Conservation (phyloP, 768 basidiomycete species). For the Agaricus blazei region DNA sequence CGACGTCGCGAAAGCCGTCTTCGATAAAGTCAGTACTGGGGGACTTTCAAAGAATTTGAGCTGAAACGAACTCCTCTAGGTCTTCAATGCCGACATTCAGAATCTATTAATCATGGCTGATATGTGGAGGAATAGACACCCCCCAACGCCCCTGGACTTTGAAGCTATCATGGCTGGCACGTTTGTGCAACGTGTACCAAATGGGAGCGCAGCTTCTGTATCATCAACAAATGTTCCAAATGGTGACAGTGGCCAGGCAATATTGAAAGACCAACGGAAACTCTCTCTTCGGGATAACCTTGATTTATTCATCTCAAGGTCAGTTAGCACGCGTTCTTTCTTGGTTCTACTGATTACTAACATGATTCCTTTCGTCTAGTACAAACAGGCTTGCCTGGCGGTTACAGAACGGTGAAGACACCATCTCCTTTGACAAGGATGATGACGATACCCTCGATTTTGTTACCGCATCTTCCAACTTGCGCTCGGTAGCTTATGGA, state of each 20-base stretch:
- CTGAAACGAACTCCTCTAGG: slow-evolving; percentile 37
- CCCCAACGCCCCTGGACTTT: slow-evolving; percentile 80
- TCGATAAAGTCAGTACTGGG: slow-evolving; percentile 65
- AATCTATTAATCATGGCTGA: slow-evolving; percentile 89
- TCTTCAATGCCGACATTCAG: slow-evolving; percentile 82
- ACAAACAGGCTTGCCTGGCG: slow-evolving; percentile 75
- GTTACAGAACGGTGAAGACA: slow-evolving; percentile 58
- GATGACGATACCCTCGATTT: slow-evolving; percentile 97
- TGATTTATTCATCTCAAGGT: slow-evolving; percentile 84
- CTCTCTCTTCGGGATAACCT: slow-evolving; percentile 79
- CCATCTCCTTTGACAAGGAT: slow-evolving; percentile 93
- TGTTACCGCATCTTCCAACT: slow-evolving; percentile 90
- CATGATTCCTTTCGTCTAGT: slow-evolving; percentile 34
- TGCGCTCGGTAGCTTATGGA: slow-evolving; percentile 86
- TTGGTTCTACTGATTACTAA: neutral
- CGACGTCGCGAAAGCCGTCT: slow-evolving; percentile 64
- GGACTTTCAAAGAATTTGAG: neutral
- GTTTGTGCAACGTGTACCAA: slow-evolving; percentile 38
- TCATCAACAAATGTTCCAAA: slow-evolving; percentile 10
- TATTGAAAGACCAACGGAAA: slow-evolving; percentile 79
- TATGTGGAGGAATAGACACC: slow-evolving; percentile 93
- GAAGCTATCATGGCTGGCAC: slow-evolving; percentile 64
- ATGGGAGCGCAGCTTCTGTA: slow-evolving; percentile 9
- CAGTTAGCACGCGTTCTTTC: slow-evolving; percentile 25
- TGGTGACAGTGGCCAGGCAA: slow-evolving; percentile 24